These are phyloP conservation scores for Solanum chacoense DNA, from an alignment of 305 asterid species.

Conservation along the genomic window DNA sequence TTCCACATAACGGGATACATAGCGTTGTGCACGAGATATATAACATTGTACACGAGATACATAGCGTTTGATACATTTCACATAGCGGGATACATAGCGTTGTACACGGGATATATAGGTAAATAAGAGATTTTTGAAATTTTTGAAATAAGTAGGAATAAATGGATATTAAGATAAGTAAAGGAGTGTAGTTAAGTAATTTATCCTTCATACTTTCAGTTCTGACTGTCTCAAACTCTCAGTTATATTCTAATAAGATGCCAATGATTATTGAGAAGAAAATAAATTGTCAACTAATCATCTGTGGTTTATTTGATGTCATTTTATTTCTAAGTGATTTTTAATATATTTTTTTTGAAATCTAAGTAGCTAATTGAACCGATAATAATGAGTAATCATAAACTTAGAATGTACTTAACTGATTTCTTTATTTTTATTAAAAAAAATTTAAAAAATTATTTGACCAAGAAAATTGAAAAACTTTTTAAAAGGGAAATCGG, in stretches of 20 bases:
- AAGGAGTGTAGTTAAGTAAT: no score
- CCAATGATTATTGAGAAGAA: background rate
- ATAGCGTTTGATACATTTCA: no score
- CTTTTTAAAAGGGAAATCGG: background rate
- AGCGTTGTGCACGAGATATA: no score
- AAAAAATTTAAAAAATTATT: background rate
- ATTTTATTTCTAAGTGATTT: background rate
- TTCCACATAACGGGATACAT: no score
- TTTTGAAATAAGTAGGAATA: no score
- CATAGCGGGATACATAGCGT: no score
- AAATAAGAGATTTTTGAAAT: no score
- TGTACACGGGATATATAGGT: no score
- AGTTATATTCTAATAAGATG: background rate
- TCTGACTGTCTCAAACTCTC: background rate
- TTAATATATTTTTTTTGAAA: background rate
- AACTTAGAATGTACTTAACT: background rate
- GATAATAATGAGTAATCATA: background rate
- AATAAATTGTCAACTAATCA: background rate
- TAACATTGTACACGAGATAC: no score
- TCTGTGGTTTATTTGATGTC: background rate
- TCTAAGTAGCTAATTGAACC: background rate
- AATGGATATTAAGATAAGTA: no score
- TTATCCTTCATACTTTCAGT: rapidly evolving
- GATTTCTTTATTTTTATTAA: background rate
- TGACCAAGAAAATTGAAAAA: background rate